Evolutionary conservation across 176 grass and related monocot genomes (phyloP), one percentile per base, ranked within the genome.

Genomic region (Themeda triandra): DNA sequence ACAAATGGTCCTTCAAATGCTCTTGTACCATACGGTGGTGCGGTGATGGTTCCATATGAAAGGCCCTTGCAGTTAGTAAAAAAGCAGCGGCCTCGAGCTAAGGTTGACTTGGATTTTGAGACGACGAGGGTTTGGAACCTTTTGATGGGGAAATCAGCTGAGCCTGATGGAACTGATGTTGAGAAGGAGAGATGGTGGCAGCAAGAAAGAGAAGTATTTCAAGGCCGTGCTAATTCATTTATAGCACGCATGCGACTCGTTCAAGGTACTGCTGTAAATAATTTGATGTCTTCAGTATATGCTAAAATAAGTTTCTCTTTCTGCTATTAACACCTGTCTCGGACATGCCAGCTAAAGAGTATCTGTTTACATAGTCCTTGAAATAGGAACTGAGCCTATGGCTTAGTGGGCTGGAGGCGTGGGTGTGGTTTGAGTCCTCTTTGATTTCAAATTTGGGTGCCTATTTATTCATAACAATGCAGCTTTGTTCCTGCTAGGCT

Each of bases 121-220:
- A 95, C 93, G 68, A 84, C 84, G 35, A 92, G 88, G 71, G 90
- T 95, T 68, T 95, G 93, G 93, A 90, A 90, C 31, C 79, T 95
- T 84, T 78, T 95, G 72, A 95, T 92, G 90, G 90, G 86, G 15
- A 90, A 92, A 49, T 63, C 68, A 81, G 68, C 31, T 51, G 85
- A 84, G 30, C 85, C 81, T 68, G 59, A 86, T 73, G 90, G 71
- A 31, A 86, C 60, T 28, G 86, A 92, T 82, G 18, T 49, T 68
- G 83, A 88, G 7, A 92, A 88, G 73, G 88, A 95, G 73, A 88
- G 58, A 76, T 84, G 85, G 88, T 95, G 93, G 93, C 71, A 92
- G 45, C 82, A 92, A 82, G 85, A 95, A 82, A 95, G 93, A 76
- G 65, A 79, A 25, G 59, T 88, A 56, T 95, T 95, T 74, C 71